Evolutionary conservation across 257 asterid genomes (phyloP).

Genomic region (Phtheirospermum japonicum): DNA sequence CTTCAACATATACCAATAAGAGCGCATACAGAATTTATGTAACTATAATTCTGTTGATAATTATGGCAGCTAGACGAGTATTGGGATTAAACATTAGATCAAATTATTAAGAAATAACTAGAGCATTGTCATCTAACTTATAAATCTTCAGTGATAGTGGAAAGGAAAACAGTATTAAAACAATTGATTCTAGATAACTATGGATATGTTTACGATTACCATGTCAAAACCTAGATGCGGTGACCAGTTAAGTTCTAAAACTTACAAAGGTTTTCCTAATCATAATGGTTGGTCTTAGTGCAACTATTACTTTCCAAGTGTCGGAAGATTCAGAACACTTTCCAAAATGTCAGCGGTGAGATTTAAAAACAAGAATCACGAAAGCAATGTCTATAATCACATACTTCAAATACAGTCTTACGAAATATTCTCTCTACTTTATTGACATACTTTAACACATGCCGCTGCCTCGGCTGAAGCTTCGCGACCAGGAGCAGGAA

Average conservation of each 20-base stretch:
- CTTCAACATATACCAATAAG: no score
- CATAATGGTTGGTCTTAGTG: background rate
- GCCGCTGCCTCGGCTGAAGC: constrained; percentile 74
- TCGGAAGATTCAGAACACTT: background rate
- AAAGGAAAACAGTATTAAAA: background rate
- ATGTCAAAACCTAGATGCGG: background rate
- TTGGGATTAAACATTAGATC: background rate
- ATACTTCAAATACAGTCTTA: background rate
- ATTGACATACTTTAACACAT: constrained; percentile 48
- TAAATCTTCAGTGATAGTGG: background rate
- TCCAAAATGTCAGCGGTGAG: background rate
- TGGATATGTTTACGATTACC: background rate
- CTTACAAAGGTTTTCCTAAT: background rate
- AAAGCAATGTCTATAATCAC: constrained; percentile 14
- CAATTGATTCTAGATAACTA: background rate
- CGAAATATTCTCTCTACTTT: background rate
- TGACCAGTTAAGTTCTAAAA: background rate
- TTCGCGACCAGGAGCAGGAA: constrained; percentile 61
- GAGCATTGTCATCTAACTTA: background rate
- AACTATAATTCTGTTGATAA: background rate
- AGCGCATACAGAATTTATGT: background rate
- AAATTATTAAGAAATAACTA: background rate
- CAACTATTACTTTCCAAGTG: background rate
- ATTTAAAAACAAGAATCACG: constrained; percentile 14
- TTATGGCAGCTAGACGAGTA: background rate